A percentile compares a stretch with the other conserved stretches of the same genome.
These are phyloP conservation scores for Tieghemostelium lacteum DNA, from an alignment of 78 protist genomes.

Conservation along the genomic window DNA sequence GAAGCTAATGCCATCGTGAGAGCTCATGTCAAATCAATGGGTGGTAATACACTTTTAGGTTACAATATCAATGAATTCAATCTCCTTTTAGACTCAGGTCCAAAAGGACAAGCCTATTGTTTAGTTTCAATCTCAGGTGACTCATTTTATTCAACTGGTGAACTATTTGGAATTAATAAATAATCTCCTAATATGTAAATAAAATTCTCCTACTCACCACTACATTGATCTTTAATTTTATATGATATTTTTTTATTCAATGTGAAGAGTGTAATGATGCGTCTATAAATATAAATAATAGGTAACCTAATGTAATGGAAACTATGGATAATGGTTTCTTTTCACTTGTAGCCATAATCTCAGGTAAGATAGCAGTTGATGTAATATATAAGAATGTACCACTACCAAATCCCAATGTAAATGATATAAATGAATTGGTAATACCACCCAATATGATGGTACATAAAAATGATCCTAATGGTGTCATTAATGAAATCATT, in stretches of 20 bases:
- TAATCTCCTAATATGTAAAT: background rate
- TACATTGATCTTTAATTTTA: too few species aligned
- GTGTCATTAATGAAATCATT: slow-evolving; percentile 59
- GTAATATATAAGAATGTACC: slow-evolving; percentile 77
- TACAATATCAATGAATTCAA: slow-evolving; percentile 70
- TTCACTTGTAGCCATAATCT: slow-evolving; percentile 14
- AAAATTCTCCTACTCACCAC: too few species aligned
- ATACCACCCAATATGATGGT: slow-evolving; percentile 41
- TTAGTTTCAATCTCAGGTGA: slow-evolving; percentile 76
- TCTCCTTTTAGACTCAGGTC: slow-evolving; percentile 58
- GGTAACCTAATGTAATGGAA: slow-evolving; percentile 22
- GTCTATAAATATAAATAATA: slow-evolving; percentile 35
- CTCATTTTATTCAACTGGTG: slow-evolving; percentile 6
- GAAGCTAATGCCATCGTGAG: slow-evolving; percentile 79
- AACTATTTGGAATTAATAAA: background rate
- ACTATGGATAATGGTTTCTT: slow-evolving; percentile 1
- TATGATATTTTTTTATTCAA: background rate
- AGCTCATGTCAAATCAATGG: slow-evolving; percentile 71
- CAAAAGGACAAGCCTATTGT: slow-evolving; percentile 81
- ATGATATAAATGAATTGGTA: slow-evolving; percentile 21
- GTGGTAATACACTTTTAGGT: slow-evolving; percentile 84
- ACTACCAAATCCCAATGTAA: slow-evolving; percentile 63
- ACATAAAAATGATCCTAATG: slow-evolving; percentile 35
- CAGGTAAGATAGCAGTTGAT: slow-evolving; percentile 58
- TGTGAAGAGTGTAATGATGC: slow-evolving; percentile 25